These are phyloP conservation scores for Dothideomycetidae sp. DNA, from an alignment of 2,329 filamentous ascomycete species.

Conservation along the genomic window DNA sequence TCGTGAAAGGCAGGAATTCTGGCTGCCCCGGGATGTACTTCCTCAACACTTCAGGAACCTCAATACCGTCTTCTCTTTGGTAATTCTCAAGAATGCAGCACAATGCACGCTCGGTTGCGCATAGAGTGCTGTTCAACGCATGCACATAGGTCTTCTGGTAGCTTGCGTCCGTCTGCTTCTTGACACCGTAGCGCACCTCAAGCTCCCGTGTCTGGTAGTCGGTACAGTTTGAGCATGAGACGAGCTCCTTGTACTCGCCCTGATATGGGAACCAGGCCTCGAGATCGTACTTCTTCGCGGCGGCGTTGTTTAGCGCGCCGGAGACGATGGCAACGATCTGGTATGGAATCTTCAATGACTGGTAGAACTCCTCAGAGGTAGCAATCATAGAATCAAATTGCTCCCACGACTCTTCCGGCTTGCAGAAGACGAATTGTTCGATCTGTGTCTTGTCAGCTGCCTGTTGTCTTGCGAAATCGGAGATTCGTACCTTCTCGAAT, in stretches of 20 bases:
- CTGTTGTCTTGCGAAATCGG: constrained; percentile 21
- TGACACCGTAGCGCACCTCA: constrained; percentile 81
- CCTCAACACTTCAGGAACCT: constrained; percentile 66
- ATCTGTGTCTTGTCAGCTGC: constrained; percentile 25
- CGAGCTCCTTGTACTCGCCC: constrained; percentile 94
- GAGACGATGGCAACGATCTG: constrained; percentile 88
- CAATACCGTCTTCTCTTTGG: constrained; percentile 74
- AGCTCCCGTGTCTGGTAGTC: constrained; percentile 92
- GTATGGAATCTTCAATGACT: constrained; percentile 78
- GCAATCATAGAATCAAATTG: constrained; percentile 87
- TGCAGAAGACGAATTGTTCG: constrained; percentile 66
- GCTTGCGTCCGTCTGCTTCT: constrained; percentile 61
- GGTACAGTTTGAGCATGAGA: constrained; percentile 94
- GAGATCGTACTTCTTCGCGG: constrained; percentile 85
- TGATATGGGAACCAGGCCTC: constrained; percentile 96
- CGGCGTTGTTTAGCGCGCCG: constrained; percentile 83
- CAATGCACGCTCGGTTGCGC: constrained; percentile 78
- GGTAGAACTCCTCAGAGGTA: constrained; percentile 87
- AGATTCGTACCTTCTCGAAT: constrained; percentile 62
- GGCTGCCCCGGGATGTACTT: constrained; percentile 84
- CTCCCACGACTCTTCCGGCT: constrained; percentile 85
- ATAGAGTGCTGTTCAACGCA: constrained; percentile 77
- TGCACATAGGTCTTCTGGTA: constrained; percentile 88
- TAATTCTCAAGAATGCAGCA: constrained; percentile 97
- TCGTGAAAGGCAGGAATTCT: constrained; percentile 77